Conservation (phyloP, 805 yeast genomes). For the Wickerhamiella sorbophila region DNA sequence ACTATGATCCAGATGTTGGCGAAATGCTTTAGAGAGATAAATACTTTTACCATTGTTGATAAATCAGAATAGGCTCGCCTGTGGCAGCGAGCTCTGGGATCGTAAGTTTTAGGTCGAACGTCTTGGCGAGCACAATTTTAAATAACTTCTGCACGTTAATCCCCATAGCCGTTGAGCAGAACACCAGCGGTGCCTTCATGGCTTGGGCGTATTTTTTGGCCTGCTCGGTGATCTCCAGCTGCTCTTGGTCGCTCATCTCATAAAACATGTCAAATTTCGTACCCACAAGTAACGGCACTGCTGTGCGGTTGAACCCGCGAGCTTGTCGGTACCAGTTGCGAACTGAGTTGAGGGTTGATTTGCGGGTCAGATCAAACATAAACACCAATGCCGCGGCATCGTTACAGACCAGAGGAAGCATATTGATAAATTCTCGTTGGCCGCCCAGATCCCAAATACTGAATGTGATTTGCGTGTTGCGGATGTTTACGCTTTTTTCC, state of each 20-base stretch:
- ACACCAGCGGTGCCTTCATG: conserved; percentile 72
- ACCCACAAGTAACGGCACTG: conserved; percentile 83
- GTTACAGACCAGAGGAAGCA: conserved; percentile 83
- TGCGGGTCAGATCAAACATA: conserved; percentile 79
- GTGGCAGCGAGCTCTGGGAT: conserved; percentile 69
- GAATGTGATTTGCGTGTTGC: conserved; percentile 77
- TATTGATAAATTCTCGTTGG: conserved; percentile 83
- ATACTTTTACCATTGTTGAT: conserved; percentile 28
- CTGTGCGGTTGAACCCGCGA: conserved; percentile 75
- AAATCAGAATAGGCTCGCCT: conserved; percentile 86
- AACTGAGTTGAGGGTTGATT: conserved; percentile 70
- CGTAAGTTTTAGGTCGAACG: conserved; percentile 70
- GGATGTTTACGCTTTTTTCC: conserved; percentile 75
- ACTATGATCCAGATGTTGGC: conserved; percentile 36
- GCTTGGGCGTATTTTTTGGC: conserved; percentile 77
- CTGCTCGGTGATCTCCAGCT: conserved; percentile 66
- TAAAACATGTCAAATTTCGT: conserved; percentile 85
- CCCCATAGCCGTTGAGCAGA: conserved; percentile 83
- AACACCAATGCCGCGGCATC: conserved; percentile 87
- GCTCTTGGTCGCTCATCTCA: conserved; percentile 65
- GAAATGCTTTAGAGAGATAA: conserved; percentile 19
- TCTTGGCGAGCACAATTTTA: conserved; percentile 78
- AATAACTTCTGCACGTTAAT: conserved; percentile 89
- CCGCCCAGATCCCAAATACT: conserved; percentile 96
- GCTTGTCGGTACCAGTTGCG: conserved; percentile 94